Percentiles rank a stretch among this genome's conserved stretches.
These are phyloP conservation scores for Leptomonas seymouri DNA, from an alignment of 208 protist genomes.

Conservation along the genomic window DNA sequence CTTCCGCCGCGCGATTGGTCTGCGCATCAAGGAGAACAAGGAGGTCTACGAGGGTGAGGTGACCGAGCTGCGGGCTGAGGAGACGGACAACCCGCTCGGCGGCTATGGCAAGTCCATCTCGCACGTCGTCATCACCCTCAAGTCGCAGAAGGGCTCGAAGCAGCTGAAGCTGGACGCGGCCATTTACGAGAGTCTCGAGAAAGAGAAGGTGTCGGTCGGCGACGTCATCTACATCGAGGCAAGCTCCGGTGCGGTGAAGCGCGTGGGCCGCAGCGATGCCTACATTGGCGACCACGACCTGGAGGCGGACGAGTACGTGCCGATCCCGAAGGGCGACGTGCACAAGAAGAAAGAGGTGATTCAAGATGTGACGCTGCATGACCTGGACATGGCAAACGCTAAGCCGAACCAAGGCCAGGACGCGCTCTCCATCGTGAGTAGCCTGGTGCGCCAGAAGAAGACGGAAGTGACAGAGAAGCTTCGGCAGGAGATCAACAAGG, in stretches of 20 bases:
- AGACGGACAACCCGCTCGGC: constrained; percentile 98
- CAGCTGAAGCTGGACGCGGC: constrained; percentile 98
- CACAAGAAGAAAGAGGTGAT: constrained; percentile 99
- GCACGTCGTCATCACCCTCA: constrained; percentile 98
- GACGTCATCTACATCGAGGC: constrained; percentile 99
- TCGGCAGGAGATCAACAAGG: constrained; percentile 99
- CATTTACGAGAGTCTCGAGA: constrained; percentile 99
- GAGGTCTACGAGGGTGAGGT: constrained; percentile 99
- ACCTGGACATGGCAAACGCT: constrained; percentile 99
- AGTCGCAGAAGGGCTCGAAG: constrained; percentile 98
- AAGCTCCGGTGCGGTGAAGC: constrained; percentile 97
- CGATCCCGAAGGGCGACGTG: constrained; percentile 99
- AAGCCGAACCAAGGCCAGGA: constrained; percentile 98
- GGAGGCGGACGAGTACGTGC: constrained; percentile 99
- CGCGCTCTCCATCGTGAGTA: constrained; percentile 97
- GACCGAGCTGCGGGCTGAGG: constrained; percentile 98
- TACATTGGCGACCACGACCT: constrained; percentile 97
- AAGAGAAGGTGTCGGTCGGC: constrained; percentile 98
- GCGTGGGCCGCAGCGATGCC: constrained; percentile 95
- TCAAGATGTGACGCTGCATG: constrained; percentile 99
- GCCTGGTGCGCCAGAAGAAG: constrained; percentile 99
- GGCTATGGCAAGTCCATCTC: constrained; percentile 98
- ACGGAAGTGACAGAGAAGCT: constrained; percentile 99
- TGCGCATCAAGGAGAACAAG: constrained; percentile 99
- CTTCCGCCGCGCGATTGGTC: constrained; percentile 99